Percentiles rank a stretch among this genome's conserved stretches.
Conservation (phyloP, 2,329 filamentous ascomycete species). For the Ambrosiella beaveri region DNA sequence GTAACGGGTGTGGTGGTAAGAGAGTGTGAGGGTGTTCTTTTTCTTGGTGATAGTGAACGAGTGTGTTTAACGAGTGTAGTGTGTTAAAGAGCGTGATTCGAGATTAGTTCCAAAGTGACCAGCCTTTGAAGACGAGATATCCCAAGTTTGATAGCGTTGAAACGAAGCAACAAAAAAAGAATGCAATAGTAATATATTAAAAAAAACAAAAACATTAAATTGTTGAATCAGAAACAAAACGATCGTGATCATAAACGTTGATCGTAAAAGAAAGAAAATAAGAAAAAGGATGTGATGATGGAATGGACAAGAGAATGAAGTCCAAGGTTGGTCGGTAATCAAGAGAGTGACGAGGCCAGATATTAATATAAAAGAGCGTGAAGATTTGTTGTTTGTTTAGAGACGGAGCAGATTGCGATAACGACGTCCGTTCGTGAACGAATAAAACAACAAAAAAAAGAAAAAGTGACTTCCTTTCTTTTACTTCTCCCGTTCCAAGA, state of each 20-base stretch:
- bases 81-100: slow-evolving; percentile 8
- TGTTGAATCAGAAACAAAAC: slow-evolving; percentile 5
- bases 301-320: slow-evolving; percentile 4
- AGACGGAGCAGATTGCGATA: not conserved
- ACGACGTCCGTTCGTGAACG: not conserved
- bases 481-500: not conserved
- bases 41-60: not conserved
- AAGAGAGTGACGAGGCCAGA: not conserved
- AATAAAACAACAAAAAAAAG: slow-evolving; percentile 2
- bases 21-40: not conserved
- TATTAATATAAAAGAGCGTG: slow-evolving; percentile 5
- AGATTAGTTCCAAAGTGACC: slow-evolving; percentile 8
- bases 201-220: not conserved
- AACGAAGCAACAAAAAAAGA: not conserved
- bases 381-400: not conserved
- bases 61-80: not conserved
- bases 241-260: slow-evolving; percentile 1
- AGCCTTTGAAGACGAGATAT: slow-evolving; percentile 5
- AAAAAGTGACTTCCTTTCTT: not conserved
- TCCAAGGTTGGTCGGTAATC: not conserved
- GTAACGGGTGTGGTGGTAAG: not conserved
- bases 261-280: slow-evolving; percentile 1
- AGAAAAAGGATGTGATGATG: not conserved
- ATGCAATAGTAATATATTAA: not conserved
- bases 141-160: slow-evolving; percentile 4